Evolutionary conservation across 495 filamentous ascomycete species (phyloP), one percentile per base, ranked within the genome.

Genomic region (Niebla homalea): DNA sequence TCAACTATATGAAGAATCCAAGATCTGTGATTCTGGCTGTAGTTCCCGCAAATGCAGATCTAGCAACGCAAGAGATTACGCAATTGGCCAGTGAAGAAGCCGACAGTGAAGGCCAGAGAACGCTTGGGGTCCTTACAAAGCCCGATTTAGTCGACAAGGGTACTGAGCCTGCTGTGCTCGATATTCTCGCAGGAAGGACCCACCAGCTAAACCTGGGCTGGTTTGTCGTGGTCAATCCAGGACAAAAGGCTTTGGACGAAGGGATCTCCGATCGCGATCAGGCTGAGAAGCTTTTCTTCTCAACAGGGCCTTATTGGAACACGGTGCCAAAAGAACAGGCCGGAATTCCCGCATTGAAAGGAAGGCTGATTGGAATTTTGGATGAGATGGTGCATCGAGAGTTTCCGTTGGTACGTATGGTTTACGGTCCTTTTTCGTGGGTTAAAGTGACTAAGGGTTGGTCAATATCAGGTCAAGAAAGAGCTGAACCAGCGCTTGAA

Each of bases 171-270:
- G 54, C 51, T 6, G 57, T 67, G 45, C 58, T 74, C 2, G 64
- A 75, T 5, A 60, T 80, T 1, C 51, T 80, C 5, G 29, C 58
- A 0, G 71, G 72, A 5, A 67, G 67, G 49, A 1, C 5, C 36
- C 8, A 38, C 21, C 36, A 61, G 21, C 60, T 74, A 8, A 67
- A 58, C 2, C 67, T 74, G 29, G 74, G 76, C 12, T 79, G 72
- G 67, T 76, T 68, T 50, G 61, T 73, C 8, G 69, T 80, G 0
- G 66, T 62, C 10, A 80, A 79, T 46, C 72, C 66, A 14, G 64
- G 64, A 3, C 66, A 67, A n/a, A 52, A 65, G 18, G 70, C 77
- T 21, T 59, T 73, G 5, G 19, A 45, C 7, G 44, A 58, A 19
- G 51, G 58, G 20, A 53, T 54, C 3, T 49, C 60, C 22, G 54